Evolutionary conservation across 1,139 yeast genomes (phyloP).

Genomic region (Zygoascus sp.): DNA sequence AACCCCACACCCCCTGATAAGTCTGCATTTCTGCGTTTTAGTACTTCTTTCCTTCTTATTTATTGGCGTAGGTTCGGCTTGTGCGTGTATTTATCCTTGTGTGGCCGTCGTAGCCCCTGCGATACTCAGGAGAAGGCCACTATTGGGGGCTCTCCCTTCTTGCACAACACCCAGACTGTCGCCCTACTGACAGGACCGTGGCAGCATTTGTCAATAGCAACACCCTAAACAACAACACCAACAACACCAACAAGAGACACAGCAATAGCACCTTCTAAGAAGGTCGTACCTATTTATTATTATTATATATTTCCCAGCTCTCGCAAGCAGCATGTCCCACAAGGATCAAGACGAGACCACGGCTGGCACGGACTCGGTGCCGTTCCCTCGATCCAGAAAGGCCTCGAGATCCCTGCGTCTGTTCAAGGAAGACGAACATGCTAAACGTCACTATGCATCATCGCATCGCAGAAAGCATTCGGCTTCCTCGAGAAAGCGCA

Average conservation of each 20-base stretch:
- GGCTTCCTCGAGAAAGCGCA: neutral
- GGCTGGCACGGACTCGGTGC: neutral
- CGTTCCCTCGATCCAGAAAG: slow-evolving; percentile 38
- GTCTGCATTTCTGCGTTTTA: neutral
- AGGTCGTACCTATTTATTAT: neutral
- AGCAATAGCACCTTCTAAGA: neutral
- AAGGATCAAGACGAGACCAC: neutral
- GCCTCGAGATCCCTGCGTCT: slow-evolving; percentile 50
- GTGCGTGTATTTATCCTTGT: neutral
- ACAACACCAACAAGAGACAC: too few relatives aligned
- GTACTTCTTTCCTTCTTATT: slow-evolving; percentile 3
- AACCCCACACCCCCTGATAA: neutral
- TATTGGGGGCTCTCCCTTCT: too few relatives aligned
- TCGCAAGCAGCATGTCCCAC: too few relatives aligned
- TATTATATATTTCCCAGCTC: neutral
- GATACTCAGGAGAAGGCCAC: too few relatives aligned
- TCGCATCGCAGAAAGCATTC: slow-evolving; percentile 6
- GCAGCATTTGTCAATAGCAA: too few relatives aligned
- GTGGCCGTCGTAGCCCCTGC: neutral
- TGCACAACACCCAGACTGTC: too few relatives aligned
- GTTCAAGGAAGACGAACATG: slow-evolving; percentile 38
- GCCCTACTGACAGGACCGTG: too few relatives aligned
- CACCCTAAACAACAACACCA: too few relatives aligned
- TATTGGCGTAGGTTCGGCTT: neutral
- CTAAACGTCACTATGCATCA: slow-evolving; percentile 2